Percentiles rank a stretch among this genome's conserved stretches.
These are phyloP conservation scores for Claviceps fusiformis DNA, from an alignment of 2,329 filamentous ascomycete species.

Conservation along the genomic window DNA sequence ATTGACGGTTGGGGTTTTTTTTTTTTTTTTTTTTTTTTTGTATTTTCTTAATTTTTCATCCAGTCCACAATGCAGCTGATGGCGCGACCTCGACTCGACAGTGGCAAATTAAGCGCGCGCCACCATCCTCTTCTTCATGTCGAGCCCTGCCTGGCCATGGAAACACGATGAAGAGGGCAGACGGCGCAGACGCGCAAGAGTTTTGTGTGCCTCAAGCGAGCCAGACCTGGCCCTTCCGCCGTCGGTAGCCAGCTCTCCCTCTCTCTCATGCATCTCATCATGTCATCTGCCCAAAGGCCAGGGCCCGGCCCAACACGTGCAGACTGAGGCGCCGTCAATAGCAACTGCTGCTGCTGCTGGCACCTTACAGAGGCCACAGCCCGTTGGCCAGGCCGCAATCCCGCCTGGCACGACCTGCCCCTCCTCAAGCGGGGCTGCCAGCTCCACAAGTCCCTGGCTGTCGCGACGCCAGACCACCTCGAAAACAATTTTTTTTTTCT, in stretches of 20 bases:
- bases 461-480: conserved; percentile 1
- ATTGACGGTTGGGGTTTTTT: too few species aligned
- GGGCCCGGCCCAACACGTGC: neutral
- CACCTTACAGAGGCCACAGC: neutral
- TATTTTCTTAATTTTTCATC: too few species aligned
- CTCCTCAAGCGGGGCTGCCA: conserved; percentile 6
- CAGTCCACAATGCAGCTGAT: neutral
- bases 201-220: too few species aligned
- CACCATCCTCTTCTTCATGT: neutral
- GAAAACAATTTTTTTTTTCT: conserved; percentile 8
- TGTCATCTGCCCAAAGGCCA: too few species aligned
- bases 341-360: too few species aligned
- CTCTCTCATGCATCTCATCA: too few species aligned
- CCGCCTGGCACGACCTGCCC: neutral
- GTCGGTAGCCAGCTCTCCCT: neutral
- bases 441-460: neutral
- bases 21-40: too few species aligned
- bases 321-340: too few species aligned
- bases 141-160: neutral
- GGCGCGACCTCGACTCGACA: neutral
- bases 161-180: too few species aligned
- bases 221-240: too few species aligned
- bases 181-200: too few species aligned
- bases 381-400: neutral
- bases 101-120: neutral